Base-by-base conservation (phyloP, 805 yeast species). In the Kazachstania taianensis region DNA sequence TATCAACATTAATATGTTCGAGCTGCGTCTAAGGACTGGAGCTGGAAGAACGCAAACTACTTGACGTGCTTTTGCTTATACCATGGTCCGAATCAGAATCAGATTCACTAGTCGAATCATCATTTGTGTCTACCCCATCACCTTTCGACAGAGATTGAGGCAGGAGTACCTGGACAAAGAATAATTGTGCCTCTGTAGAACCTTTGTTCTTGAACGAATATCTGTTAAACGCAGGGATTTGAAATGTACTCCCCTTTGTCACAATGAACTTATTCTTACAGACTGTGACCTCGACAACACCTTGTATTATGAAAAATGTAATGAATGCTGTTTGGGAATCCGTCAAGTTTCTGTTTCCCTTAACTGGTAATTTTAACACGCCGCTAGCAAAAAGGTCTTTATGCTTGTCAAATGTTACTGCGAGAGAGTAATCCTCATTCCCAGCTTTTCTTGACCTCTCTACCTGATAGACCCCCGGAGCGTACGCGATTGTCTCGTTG, bases 181-280 rank as follows among this genome's bases (percentile, higher is more conserved):
- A 84, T 50, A 86, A 48, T 37, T 72, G 68, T 1, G 80, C 85
- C 23, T 66, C 67, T 13, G 61, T 63, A 22, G 65, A 60, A 0
- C 86, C 81, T 28, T 65, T 67, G 50, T 83, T 83, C 32, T 67
- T 68, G 43, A 86, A 69, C 13, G 80, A 73, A 56, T 83, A 85
- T 29, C 69, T 67, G 51, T 81, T 82, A 5, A 78, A 80, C 61
- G 80, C 72, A 1, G 96, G 96, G 5, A 87, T 69, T 48, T 81
- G 82, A 48, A 86, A 78, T 4, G 89, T 72, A 36, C 94, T 80
- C 1, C 94, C 94, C 37, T 68, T 63, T 1, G 72, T 67, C 5
- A 78, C 80, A 4, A 75, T 59, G 52, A 86, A 82, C 16, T 62
- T 66, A 15, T 66, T 67, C 5, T 72, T 73, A 14, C 73, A 70